A percentile compares a stretch with the other conserved stretches of the same genome.
These are phyloP conservation scores for Arthrobotrys sinensis DNA, from an alignment of 2,329 filamentous ascomycete species.

Conservation along the genomic window DNA sequence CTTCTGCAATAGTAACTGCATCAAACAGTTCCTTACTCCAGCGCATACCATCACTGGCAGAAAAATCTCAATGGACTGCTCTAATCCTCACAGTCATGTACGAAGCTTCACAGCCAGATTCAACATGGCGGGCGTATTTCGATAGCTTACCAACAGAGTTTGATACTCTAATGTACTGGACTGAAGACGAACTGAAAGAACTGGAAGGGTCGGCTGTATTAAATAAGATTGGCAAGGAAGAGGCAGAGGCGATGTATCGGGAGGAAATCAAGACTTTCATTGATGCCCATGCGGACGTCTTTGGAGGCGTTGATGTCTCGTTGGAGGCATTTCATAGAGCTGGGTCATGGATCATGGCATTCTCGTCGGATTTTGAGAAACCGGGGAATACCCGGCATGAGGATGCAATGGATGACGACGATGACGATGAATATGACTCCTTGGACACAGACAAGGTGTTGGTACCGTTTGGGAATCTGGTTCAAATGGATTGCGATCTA, in stretches of 20 bases:
- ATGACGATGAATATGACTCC: conserved; percentile 77
- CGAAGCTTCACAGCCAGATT: conserved; percentile 75
- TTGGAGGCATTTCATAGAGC: conserved; percentile 79
- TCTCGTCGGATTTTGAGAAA: conserved; percentile 85
- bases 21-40: conserved; percentile 33
- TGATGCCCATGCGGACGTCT: conserved; percentile 67
- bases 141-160: conserved; percentile 80
- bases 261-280: conserved; percentile 73
- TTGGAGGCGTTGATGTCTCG: conserved; percentile 70
- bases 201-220: conserved; percentile 84
- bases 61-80: conserved; percentile 65
- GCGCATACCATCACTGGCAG: conserved; percentile 13
- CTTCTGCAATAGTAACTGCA: conserved; percentile 25
- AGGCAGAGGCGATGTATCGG: conserved; percentile 73
- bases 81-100: conserved; percentile 86
- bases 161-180: conserved; percentile 93
- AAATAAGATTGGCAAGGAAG: conserved; percentile 80
- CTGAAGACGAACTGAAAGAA: conserved; percentile 76
- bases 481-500: conserved; percentile 86
- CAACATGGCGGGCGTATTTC: conserved; percentile 84
- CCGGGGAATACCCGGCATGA: conserved; percentile 66
- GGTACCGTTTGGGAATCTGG: conserved; percentile 90
- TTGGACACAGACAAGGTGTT: conserved; percentile 78
- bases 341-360: conserved; percentile 92
- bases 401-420: conserved; percentile 73